Base-by-base conservation (phyloP, 148 eudicot genomes). In the Dianthus caryophyllus region DNA sequence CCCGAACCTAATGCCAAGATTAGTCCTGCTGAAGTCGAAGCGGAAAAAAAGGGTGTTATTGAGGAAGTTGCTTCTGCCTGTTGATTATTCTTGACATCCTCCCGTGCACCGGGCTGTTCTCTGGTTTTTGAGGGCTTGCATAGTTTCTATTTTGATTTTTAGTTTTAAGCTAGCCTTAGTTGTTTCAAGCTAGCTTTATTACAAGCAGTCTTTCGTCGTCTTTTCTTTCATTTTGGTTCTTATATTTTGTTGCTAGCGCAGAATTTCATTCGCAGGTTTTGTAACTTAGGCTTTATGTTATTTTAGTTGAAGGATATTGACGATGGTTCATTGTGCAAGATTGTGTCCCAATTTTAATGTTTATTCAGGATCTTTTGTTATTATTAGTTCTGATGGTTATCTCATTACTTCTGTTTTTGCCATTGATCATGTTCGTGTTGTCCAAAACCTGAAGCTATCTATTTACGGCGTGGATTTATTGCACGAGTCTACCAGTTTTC, bases 101-200 rank as follows among this genome's bases (percentile, higher is more conserved):
- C 15, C 49, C 1, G 46, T 51, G 72, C 68, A n/a, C n/a, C n/a
- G 53, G 68, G 64, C 68, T n/a, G 67, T 24, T 69, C 69, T 63
- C 59, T 26, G 54, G 65, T 62, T 69, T 64, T 75, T 69, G 77
- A 67, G 64, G 68, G 50, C 77, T 58, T 38, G 68, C 67, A 29
- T 54, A 47, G 60, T 55, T 54, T 47, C 68, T 75, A 75, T 75
- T 75, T 75, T 75, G 78, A 26, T 64, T 58, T 52, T 16, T 16
- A 63, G 48, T 26, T 29, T 67, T 60, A 57, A 69, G 72, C 68
- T 69, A 53, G 77, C 49, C 33, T 58, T 66, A 66, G 71, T 57
- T 54, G 33, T 66, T 7, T 33, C 7, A 33, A 33, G 38, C 38
- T 33, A 33, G 38, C 38, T 3, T 33, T 33, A 33, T 3, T 2